Evolutionary conservation across 805 yeast species (phyloP).

Genomic region (Scheffersomyces ergatensis): DNA sequence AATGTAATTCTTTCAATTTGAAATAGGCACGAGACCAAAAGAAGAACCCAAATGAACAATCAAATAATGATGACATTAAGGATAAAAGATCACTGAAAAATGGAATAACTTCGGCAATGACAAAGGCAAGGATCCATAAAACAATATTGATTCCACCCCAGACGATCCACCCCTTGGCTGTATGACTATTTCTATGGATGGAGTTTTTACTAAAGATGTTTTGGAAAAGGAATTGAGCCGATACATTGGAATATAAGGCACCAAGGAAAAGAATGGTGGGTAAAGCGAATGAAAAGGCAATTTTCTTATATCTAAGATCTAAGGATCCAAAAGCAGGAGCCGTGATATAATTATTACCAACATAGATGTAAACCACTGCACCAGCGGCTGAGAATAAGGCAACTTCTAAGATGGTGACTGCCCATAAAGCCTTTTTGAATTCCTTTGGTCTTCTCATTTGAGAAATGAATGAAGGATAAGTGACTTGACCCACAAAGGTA

Average conservation of each 20-base stretch:
- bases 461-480: constrained; percentile 59
- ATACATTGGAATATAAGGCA: constrained; percentile 51
- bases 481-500: constrained; percentile 64
- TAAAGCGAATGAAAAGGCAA: constrained; percentile 58
- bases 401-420: constrained; percentile 51
- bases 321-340: constrained; percentile 63
- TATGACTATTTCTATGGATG: constrained; percentile 45
- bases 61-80: constrained; percentile 59
- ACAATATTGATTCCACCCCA: constrained; percentile 46
- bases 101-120: constrained; percentile 66
- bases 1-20: constrained; percentile 32
- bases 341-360: constrained; percentile 51
- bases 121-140: constrained; percentile 53
- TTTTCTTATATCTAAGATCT: constrained; percentile 43
- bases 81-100: constrained; percentile 57
- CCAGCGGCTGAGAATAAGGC: constrained; percentile 53
- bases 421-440: constrained; percentile 53
- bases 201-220: constrained; percentile 42
- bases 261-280: constrained; percentile 61
- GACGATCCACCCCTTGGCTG: constrained; percentile 49
- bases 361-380: constrained; percentile 56
- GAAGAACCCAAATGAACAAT: constrained; percentile 65
- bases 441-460: constrained; percentile 59
- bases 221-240: constrained; percentile 51
- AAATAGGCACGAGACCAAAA: constrained; percentile 62